phyloP scores from a whole-genome alignment of 2,329 filamentous ascomycete genomes.

The Diaporthe longicolla region DNA sequence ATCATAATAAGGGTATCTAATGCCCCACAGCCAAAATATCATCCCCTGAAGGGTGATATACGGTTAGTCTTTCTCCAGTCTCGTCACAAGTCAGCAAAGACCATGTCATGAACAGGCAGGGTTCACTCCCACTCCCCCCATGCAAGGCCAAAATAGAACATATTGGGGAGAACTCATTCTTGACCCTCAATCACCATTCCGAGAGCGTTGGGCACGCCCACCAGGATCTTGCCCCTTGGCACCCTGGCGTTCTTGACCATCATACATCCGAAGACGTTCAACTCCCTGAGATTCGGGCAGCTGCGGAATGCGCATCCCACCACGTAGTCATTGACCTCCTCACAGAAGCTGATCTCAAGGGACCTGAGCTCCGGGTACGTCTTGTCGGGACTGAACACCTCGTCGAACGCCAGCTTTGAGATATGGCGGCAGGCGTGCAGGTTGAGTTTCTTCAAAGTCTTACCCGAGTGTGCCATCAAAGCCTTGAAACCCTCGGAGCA shows the following conservation, averaged over 20 bases:
- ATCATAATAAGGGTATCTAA: conserved; percentile 11
- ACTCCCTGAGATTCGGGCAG: conserved; percentile 71
- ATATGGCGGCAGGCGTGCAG: conserved; percentile 91
- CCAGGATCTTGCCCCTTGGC: conserved; percentile 68
- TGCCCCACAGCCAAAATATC: background rate
- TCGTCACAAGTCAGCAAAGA: background rate
- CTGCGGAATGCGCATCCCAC: conserved; percentile 74
- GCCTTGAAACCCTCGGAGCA: conserved; percentile 82
- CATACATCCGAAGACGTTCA: conserved; percentile 77
- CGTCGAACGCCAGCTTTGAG: conserved; percentile 77
- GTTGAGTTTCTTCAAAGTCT: conserved; percentile 75
- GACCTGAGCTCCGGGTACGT: conserved; percentile 77
- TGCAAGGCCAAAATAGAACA: background rate
- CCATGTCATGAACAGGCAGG: background rate
- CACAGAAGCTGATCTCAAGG: conserved; percentile 84
- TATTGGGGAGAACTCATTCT: conserved; percentile 42
- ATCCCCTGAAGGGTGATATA: background rate
- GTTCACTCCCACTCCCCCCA: background rate
- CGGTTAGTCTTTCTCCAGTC: background rate
- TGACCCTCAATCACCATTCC: conserved; percentile 72
- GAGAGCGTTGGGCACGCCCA: conserved; percentile 71
- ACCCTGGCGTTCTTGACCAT: conserved; percentile 69
- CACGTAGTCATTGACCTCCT: conserved; percentile 75
- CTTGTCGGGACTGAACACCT: conserved; percentile 75
- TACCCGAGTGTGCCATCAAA: conserved; percentile 86